Base-by-base conservation (phyloP, 495 filamentous ascomycete species). In the Aspergillus mulundensis region DNA sequence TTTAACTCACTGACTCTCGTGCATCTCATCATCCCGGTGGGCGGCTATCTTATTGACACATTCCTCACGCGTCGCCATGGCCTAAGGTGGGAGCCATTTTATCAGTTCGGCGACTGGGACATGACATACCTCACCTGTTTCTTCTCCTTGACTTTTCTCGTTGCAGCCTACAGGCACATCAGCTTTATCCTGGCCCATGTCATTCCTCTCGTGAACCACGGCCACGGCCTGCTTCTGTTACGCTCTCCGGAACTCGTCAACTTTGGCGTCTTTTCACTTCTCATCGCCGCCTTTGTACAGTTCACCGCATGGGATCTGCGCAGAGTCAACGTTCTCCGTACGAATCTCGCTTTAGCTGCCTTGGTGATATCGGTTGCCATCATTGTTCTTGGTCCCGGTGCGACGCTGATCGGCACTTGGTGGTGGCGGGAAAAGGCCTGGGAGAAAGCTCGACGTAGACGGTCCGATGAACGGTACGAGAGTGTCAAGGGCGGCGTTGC, bases 251-350 rank as follows among this genome's bases (percentile, higher is more conserved):
- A 30, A 19, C 8, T 43, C 16, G n/a, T 24, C 24, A 28, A 36
- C n/a, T 36, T 53, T 4, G 42, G 42, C 18, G 23, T 15, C 1
- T 39, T 48, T 10, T 12, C 32, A 4, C 15, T 46, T 7, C 21
- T 48, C 11, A 53, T 58, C 25, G 32, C 30, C 2, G 1, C 30
- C 1, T 58, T 50, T 43, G n/a, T 52, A 19, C 18, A 42, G n/a
- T 58, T 58, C 23, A 52, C 48, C 0, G 11, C 48, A 0, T 53
- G 56, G 56, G 56, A 58, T 21, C 38, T 58, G n/a, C 50, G 38
- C 14, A 28, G 56, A 14, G 50, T 53, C 28, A 58, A 49, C 16
- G 23, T 58, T 18, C 30, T 24, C 8, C 21, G 11, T 6, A 12
- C 39, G 5, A 11, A 32, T n/a, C 25, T 40, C 14, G 11, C 1